Base-by-base conservation (phyloP, 2,329 filamentous ascomycete species). In the Calonectria henricotiae region DNA sequence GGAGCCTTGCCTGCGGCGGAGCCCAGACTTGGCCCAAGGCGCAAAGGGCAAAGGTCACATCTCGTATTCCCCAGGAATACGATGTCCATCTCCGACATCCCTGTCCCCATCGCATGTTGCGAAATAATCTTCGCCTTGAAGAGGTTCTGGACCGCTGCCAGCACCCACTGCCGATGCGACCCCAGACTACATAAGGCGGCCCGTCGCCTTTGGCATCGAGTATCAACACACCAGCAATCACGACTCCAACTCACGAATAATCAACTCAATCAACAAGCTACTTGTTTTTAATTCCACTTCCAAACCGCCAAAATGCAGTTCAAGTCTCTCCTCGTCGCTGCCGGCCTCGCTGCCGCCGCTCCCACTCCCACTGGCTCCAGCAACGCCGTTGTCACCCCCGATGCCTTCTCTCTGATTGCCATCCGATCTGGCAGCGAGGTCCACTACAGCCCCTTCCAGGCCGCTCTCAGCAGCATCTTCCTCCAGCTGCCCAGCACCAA, bases 401-500 rank as follows among this genome's bases (percentile, higher is more conserved):
- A 13, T 35, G 27, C 35, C n/a, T 15, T 91, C 76, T 78, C 80
- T 67, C 67, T 90, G 68, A 79, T 88, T 73, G 80, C 87, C 49
- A 83, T 89, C 65, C 84, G 84, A 70, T 87, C 87, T 12, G 86
- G 80, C 73, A 86, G 82, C 69, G 77, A 75, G 0, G 82, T 91
- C 25, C 88, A 91, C 74, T 85, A 85, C 73, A 72, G 80, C 15
- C 35, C 65, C 44, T 79, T 88, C 78, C 83, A 83, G 69, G 89
- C 89, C 32, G 76, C 82, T 5, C 67, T 79, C 54, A 79, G 80
- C 77, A 82, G 81, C 74, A 74, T 91, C 69, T 81, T 84, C 66
- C 78, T 89, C 71, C 79, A 83, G 55, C 79, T 85, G 39, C 73
- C 80, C 2, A 69, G 78, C n/a, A 85, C 88, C 78, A 82, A 84